phyloP scores from a whole-genome alignment of 2,329 filamentous ascomycete genomes.

The Zasmidium citrigriseum region DNA sequence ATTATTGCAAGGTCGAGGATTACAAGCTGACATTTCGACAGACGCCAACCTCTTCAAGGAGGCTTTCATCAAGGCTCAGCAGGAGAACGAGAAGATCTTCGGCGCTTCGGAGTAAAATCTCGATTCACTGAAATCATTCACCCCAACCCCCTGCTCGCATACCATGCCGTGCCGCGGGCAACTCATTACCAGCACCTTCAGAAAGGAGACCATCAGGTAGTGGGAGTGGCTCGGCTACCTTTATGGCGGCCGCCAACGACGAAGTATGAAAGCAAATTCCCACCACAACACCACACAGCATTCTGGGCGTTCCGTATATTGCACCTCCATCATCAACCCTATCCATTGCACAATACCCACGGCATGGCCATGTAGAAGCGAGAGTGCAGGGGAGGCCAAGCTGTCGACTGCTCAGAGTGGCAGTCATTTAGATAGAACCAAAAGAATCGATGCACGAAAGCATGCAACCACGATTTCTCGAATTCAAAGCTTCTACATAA shows the following conservation, averaged over 20 bases:
- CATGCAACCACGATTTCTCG: not conserved
- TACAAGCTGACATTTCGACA: conserved; percentile 40
- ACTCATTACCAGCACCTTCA: not conserved
- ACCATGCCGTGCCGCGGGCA: conserved; percentile 4
- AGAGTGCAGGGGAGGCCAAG: conserved; percentile 11
- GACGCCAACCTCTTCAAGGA: conserved; percentile 98
- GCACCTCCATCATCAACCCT: conserved; percentile 17
- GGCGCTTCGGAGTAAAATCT: conserved; percentile 32
- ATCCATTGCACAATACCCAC: conserved; percentile 25
- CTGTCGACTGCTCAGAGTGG: conserved; percentile 14
- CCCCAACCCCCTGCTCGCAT: not conserved
- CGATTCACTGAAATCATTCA: not conserved
- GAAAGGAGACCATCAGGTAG: not conserved
- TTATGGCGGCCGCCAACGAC: not conserved
- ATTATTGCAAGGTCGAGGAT: not conserved
- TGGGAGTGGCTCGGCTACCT: not conserved
- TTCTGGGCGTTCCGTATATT: conserved; percentile 31
- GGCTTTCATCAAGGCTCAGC: conserved; percentile 92
- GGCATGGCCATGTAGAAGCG: conserved; percentile 20
- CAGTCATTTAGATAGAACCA: conserved; percentile 25
- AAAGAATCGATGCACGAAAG: conserved; percentile 1
- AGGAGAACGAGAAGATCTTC: conserved; percentile 91
- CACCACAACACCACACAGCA: conserved; percentile 18
- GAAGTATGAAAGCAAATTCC: conserved; percentile 5
- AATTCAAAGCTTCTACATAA: too few relatives aligned